Evolutionary conservation across 2,329 filamentous ascomycete genomes (phyloP), one percentile per base, ranked within the genome.

Genomic region (Neodidymelliopsis sp.): DNA sequence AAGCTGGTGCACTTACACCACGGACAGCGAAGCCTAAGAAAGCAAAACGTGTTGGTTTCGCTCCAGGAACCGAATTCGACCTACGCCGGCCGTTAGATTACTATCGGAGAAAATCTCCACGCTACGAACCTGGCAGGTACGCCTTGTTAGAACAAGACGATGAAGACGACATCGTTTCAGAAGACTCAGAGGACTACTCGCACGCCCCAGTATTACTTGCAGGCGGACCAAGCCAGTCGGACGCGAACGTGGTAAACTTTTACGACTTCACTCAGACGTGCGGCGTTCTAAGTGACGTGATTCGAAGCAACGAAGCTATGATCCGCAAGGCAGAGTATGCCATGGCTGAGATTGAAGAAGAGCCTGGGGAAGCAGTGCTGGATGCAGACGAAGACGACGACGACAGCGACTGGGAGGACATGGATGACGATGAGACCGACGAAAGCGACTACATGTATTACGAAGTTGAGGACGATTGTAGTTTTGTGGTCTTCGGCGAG

Each of bases 121-220:
- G 66, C n/a, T 69, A 69, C 25, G 60, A 68, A 22, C 59, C 64
- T 12, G 65, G 65, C 9, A 65, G 62, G 18, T 65, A 67, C 35
- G 56, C 57, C 1, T 9, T 52, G 9, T 22, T 37, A 5, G 22
- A 47, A 13, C 18, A 41, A 12, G 24, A 49, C 8, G 47, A 47
- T 8, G 37, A 42, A 9, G 58, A 60, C 16, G 52, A 53, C 3
- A 31, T 42, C 3, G 22, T 57, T 2, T 59, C 59, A 0, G 59
- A 65, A 31, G 61, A 64, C 16, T 57, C 57, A 2, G 61, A 64
- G 43, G 57, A 62, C 29, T 58, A 58, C 34, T 53, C 50, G 2
- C 49, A 53, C 6, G 39, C 41, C 11, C 41, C 50, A 6, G 46
- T 45, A 3, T 25, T 52, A 28, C 47, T 50, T 6, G 35, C 37